These are phyloP conservation scores for Cercospora zeae-maydis DNA, from an alignment of 2,329 filamentous ascomycete genomes.

Conservation along the genomic window DNA sequence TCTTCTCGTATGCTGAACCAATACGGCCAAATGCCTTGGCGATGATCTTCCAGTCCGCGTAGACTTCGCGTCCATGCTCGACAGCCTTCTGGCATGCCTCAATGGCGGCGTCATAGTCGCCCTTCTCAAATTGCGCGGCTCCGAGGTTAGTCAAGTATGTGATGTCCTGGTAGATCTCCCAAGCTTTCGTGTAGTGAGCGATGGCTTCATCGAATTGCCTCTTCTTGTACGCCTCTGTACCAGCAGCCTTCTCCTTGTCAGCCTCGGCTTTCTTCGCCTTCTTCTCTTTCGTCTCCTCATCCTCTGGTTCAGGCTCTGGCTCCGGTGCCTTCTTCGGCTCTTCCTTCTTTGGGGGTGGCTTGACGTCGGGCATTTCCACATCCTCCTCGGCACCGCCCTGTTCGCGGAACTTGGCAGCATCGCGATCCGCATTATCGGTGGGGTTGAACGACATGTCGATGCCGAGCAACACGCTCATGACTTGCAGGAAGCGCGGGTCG, in stretches of 20 bases:
- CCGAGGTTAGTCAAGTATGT: constrained; percentile 96
- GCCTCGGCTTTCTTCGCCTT: constrained; percentile 89
- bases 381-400: constrained; percentile 68
- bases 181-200: constrained; percentile 88
- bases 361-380: constrained; percentile 73
- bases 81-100: constrained; percentile 84
- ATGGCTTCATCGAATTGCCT: constrained; percentile 93
- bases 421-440: constrained; percentile 45
- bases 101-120: constrained; percentile 83
- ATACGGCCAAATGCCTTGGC: constrained; percentile 97
- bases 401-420: constrained; percentile 56
- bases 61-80: constrained; percentile 81
- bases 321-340: constrained; percentile 58
- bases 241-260: constrained; percentile 89
- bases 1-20: constrained; percentile 87
- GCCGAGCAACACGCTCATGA: constrained; percentile 88
- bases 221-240: constrained; percentile 98
- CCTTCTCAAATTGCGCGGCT: constrained; percentile 93
- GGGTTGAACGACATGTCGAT: constrained; percentile 78
- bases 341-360: constrained; percentile 51
- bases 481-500: constrained; percentile 88
- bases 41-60: constrained; percentile 96
- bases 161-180: constrained; percentile 93
- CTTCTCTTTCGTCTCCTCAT: constrained; percentile 79
- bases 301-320: constrained; percentile 64